Base-by-base conservation (phyloP, 2,329 filamentous ascomycete genomes). In the Colletotrichum sojae region DNA sequence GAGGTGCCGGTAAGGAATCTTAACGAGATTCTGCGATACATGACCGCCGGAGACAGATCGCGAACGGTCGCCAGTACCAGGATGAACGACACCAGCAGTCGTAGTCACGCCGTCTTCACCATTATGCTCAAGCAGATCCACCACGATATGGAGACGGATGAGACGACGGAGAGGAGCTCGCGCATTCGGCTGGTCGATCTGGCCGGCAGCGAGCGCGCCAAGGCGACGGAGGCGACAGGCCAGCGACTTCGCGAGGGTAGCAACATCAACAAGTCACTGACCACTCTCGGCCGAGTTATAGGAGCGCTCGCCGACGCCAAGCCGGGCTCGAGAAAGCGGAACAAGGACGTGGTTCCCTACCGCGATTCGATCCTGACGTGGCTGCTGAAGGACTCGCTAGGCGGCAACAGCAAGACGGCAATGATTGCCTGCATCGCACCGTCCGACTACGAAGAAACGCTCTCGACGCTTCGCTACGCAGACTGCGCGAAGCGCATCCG, bases 391-490 rank as follows among this genome's bases (percentile, higher is more conserved):
- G 96, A 99, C 80, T 97, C 93, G 1, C 86, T 99, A 0, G 96
- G 96, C 13, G 96, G 96, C 63, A 99, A 99, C 86, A 95, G 92
- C 77, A 99, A 98, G 82, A 99, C 96, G 10, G 96, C 96, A 71
- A 99, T 99, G 96, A 98, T 99, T 75, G 96, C 96, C 9, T 98
- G 96, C 79, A 97, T 99, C 74, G 92, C 94, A 5, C 96, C 96
- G 0, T 91, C 93, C 0, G 96, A 99, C 82, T 98, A 99, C 78
- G 96, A 99, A 66, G 96, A 99, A 79, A 99, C 96, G 0, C 88
- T 99, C 1, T 97, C 94, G 2, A 99, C 96, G 1, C 89, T 99
- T 13, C 94, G 96, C 45, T 99, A 99, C 79, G 96, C 96, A 20
- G 95, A 99, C 80, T 95, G 98, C 81, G 96, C 96, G 70, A 99